Base-by-base conservation (phyloP, 202 grass and related monocot species). In the Cymbopogon flexuosus region DNA sequence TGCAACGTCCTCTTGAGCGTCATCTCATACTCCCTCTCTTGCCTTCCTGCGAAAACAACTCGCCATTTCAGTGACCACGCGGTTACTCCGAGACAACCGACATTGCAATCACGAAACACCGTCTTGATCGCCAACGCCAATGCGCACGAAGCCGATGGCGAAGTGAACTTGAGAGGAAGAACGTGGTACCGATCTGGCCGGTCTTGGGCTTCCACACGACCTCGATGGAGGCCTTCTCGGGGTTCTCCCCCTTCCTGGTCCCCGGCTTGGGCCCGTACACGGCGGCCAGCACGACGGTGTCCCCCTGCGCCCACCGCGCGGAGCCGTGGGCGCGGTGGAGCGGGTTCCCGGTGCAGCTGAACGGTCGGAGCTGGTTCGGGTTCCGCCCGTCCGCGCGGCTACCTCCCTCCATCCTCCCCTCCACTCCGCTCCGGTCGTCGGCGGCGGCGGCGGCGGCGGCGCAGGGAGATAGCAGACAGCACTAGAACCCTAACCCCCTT, bases 161-260 rank as follows among this genome's bases (percentile, higher is more conserved):
- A 23, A 5, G 24, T 62, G 51, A 54, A 72, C 35, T 4, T 23
- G 47, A 80, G 3, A 10, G 27, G 2, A 40, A 37, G 31, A 57
- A 30, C n/a, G 19, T 18, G 21, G n/a, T 84, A 98, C 95, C 96
- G 18, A 76, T 91, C 59, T 98, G 88, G 7, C 90, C 90, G 43
- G 88, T 95, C 88, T 85, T 93, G 73, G 92, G 96, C 71, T 95
- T 98, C 96, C 96, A 98, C 1, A 98, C 88, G 24, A 98, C 96
- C 79, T 95, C 96, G 3, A 98, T 78, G 80, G 87, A 95, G 7
- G 90, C 90, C 82, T 87, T 93, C 87, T 98, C 96, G 23, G 96
- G 95, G 47, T 95, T 89, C 70, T 95, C 95, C 29, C 95, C 92
- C 81, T 95, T 95, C 84, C 84, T 93, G 14, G 90, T 93, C 11